Conservation (phyloP, 805 yeast species). For the Wickerhamiella nectarea region DNA sequence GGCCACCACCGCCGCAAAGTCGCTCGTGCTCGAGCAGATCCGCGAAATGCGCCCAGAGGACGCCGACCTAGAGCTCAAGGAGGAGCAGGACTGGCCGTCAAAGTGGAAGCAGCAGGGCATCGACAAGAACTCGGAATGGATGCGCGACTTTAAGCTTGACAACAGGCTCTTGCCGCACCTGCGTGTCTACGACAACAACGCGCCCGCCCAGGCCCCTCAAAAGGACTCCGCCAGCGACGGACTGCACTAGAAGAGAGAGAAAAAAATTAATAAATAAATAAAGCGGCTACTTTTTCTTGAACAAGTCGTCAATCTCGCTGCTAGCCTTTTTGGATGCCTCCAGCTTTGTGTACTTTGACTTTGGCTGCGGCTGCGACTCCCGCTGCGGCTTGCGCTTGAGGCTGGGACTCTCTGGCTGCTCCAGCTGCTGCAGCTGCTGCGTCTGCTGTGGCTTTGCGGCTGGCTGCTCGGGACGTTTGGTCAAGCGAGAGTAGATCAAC, state of each 20-base stretch:
- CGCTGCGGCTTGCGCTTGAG: not conserved
- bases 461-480: conserved; percentile 7
- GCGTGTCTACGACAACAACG: conserved; percentile 20
- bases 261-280: conserved; percentile 48
- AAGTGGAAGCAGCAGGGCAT: conserved; percentile 70
- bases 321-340: conserved; percentile 5
- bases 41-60: conserved; percentile 42
- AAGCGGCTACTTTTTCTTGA: conserved; percentile 46
- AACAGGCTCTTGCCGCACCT: conserved; percentile 45
- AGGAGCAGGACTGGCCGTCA: conserved; percentile 77
- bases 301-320: conserved; percentile 5
- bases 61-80: conserved; percentile 35
- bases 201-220: not conserved
- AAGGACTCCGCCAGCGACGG: too few relatives aligned
- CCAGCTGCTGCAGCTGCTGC: not conserved
- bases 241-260: conserved; percentile 4
- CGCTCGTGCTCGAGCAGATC: conserved; percentile 37
- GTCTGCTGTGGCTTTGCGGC: not conserved
- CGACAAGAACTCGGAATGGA: conserved; percentile 77
- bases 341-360: not conserved
- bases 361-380: not conserved
- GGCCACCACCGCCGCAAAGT: conserved; percentile 41
- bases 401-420: not conserved
- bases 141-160: conserved; percentile 57
- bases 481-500: conserved; percentile 56